Conservation (phyloP, 2,329 filamentous ascomycete species). For the Penicillium sp. region DNA sequence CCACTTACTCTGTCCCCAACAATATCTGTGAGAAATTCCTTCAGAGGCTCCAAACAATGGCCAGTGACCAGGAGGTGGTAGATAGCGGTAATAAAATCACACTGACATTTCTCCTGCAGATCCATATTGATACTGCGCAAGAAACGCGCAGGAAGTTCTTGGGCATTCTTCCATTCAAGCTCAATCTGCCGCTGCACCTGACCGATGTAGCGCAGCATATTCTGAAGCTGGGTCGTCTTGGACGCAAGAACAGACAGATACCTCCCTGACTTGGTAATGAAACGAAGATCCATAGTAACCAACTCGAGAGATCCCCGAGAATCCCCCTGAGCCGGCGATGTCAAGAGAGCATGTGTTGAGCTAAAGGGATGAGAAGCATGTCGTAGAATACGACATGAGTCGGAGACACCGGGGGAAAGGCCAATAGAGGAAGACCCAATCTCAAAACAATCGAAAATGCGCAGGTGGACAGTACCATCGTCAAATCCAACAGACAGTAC, state of each 20-base stretch:
- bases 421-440: slow-evolving; percentile 58
- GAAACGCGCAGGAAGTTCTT: slow-evolving; percentile 75
- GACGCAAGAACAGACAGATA: slow-evolving; percentile 80
- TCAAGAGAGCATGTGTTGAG: slow-evolving; percentile 73
- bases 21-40: slow-evolving; percentile 85
- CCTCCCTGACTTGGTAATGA: slow-evolving; percentile 68
- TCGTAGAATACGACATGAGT: slow-evolving; percentile 44
- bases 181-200: slow-evolving; percentile 76
- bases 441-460: slow-evolving; percentile 80
- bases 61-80: slow-evolving; percentile 84
- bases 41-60: slow-evolving; percentile 68
- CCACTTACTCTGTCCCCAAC: slow-evolving; percentile 67
- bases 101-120: slow-evolving; percentile 61
- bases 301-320: slow-evolving; percentile 51
- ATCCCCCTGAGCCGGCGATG: slow-evolving; percentile 37
- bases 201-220: slow-evolving; percentile 76
- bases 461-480: slow-evolving; percentile 68
- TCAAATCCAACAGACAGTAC: slow-evolving; percentile 71
- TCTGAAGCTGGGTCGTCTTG: slow-evolving; percentile 83
- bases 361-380: slow-evolving; percentile 70
- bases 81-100: slow-evolving; percentile 67
- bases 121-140: slow-evolving; percentile 73
- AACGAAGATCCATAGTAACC: slow-evolving; percentile 77
- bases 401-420: slow-evolving; percentile 38
- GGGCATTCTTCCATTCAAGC: slow-evolving; percentile 76